Evolutionary conservation across 139 green algal genomes (phyloP).

Genomic region (Prasinococcaceae sp.): DNA sequence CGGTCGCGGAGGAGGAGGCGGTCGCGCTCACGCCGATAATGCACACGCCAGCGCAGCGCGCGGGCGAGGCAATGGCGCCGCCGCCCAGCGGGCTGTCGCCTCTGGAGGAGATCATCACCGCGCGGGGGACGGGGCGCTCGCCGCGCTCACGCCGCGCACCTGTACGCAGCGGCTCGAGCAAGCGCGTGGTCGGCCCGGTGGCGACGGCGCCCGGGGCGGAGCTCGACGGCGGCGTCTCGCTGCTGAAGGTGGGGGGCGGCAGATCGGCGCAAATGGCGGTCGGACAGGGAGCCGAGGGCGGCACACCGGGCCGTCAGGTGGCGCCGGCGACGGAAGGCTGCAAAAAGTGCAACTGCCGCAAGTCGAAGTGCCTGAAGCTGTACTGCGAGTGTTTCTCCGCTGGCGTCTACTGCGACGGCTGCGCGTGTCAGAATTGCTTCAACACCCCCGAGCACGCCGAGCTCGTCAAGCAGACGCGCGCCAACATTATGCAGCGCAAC

Average conservation of each 20-base stretch:
- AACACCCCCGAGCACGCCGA: slow-evolving; percentile 40
- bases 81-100: no score
- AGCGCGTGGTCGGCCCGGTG: no score
- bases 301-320: not conserved
- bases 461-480: slow-evolving; percentile 24
- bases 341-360: slow-evolving; percentile 35
- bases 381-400: slow-evolving; percentile 53
- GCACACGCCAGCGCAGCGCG: not conserved
- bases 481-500: slow-evolving; percentile 38
- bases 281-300: not conserved
- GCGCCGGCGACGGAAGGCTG: no score
- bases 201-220: no score
- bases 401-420: slow-evolving; percentile 44
- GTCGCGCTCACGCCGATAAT: no score
- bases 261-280: no score
- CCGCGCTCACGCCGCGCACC: no score
- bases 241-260: no score
- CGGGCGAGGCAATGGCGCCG: not conserved
- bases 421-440: slow-evolving; percentile 46
- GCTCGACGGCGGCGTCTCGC: no score
- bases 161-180: no score
- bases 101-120: not conserved
- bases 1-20: no score
- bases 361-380: slow-evolving; percentile 40
- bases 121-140: not conserved